Evolutionary conservation across 2,329 filamentous ascomycete genomes (phyloP), one percentile per base, ranked within the genome.

Genomic region (Dissoconium aciculare): DNA sequence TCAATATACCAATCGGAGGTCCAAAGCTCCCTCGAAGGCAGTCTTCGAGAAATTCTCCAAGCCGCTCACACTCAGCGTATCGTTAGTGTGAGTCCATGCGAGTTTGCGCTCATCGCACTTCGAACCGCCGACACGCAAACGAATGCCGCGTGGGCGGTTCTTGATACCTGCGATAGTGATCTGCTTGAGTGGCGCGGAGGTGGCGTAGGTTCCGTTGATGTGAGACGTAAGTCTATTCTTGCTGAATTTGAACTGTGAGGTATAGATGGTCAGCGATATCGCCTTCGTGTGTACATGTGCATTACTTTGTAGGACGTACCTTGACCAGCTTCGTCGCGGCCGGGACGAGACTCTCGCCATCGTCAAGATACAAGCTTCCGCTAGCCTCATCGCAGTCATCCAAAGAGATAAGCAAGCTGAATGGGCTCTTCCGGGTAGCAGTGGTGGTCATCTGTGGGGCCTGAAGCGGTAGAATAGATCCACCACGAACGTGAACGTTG

Each of bases 311-410:
- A n/a, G n/a, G n/a, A 8, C 34, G 32, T 23, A 23, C 19, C 19
- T 23, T 23, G 10, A 80, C 64, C 36, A 58, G 60, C 8, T 72
- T 60, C 0, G 64, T 72, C 0, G 59, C 57, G 11, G 63, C 57
- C 0, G 67, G 73, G 24, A 52, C 45, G 8, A 81, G 33, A 32
- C 69, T 77, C 52, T 75, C 72, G 1, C 79, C 78, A 43, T 85
- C 78, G 44, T 83, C 78, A 4, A 83, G 49, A 27, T 29, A 38
- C 6, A 40, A 31, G 14, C 19, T 26, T 11, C 35, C 33, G 4
- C 17, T n/a, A 8, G 33, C 27, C 17, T 38, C 14, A 11, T 21
- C 17, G 11, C 19, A 11, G 11, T 31, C 23, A 17, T 40, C 28
- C 1, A 41, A 30, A 9, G 40, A 39, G 6, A 47, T 35, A 11